Evolutionary conservation across 352 stramenopile species (phyloP).

Genomic region (Globisporangium carolinianum): DNA sequence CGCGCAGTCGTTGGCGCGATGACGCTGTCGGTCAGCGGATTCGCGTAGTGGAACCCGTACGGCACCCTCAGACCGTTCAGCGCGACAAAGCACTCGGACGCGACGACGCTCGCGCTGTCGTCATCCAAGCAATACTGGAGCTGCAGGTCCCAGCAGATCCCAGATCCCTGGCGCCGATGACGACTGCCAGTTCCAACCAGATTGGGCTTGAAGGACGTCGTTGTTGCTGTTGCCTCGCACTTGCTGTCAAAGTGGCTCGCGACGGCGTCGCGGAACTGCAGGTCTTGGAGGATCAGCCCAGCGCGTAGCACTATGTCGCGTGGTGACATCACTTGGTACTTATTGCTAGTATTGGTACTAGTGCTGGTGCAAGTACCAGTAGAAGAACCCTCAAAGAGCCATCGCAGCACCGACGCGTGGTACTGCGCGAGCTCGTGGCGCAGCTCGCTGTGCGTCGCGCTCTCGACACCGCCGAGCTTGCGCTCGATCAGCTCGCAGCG

Average conservation of each 20-base stretch:
- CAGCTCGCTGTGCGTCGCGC: not conserved
- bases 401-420: not conserved
- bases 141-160: constrained; percentile 38
- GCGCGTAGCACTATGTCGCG: constrained; percentile 22
- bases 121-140: constrained; percentile 53
- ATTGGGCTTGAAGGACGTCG: not conserved
- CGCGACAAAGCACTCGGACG: constrained; percentile 56
- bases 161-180: not conserved
- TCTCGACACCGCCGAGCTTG: not conserved
- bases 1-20: constrained; percentile 41
- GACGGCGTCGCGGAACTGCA: constrained; percentile 48
- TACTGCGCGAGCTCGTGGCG: constrained; percentile 2
- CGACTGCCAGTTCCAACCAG: not conserved
- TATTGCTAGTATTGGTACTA: not conserved
- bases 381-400: constrained; percentile 1
- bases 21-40: constrained; percentile 19
- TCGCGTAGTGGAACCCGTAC: constrained; percentile 65
- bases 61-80: constrained; percentile 36
- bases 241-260: constrained; percentile 18
- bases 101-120: constrained; percentile 49
- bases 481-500: constrained; percentile 34
- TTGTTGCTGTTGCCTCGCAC: not conserved
- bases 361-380: no score
- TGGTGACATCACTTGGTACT: not conserved
- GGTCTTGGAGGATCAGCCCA: constrained; percentile 35